These are phyloP conservation scores for Beauveria rudraprayagi DNA, from an alignment of 2,329 filamentous ascomycete genomes.

Conservation along the genomic window DNA sequence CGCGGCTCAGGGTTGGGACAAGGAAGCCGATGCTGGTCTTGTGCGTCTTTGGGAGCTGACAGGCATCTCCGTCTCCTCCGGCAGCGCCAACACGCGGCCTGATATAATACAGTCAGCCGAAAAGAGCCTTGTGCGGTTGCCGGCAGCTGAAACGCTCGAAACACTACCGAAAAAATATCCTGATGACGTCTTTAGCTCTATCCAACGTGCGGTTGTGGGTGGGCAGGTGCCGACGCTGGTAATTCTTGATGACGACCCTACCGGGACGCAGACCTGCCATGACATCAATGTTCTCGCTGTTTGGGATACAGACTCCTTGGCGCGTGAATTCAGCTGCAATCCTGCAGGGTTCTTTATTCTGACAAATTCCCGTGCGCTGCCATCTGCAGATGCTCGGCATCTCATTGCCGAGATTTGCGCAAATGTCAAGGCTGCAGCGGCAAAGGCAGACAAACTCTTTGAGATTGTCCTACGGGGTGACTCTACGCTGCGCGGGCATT, in stretches of 20 bases:
- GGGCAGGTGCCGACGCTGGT: slow-evolving; percentile 27
- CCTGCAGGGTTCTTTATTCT: slow-evolving; percentile 48
- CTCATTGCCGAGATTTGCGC: slow-evolving; percentile 41
- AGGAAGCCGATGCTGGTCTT: slow-evolving; percentile 27
- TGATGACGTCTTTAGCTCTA: slow-evolving; percentile 16
- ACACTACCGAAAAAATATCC: slow-evolving; percentile 18
- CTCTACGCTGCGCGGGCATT: slow-evolving; percentile 47
- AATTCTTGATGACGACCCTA: slow-evolving; percentile 47
- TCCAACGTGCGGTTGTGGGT: slow-evolving; percentile 14
- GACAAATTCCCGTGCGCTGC: slow-evolving; percentile 49
- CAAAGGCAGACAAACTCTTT: slow-evolving; percentile 30
- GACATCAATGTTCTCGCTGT: slow-evolving; percentile 46
- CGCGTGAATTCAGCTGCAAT: slow-evolving; percentile 32
- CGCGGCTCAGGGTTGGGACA: slow-evolving; percentile 23
- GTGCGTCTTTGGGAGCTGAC: slow-evolving; percentile 30
- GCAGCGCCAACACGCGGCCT: slow-evolving; percentile 3
- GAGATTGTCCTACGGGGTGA: slow-evolving; percentile 49
- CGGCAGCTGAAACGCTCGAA: slow-evolving; percentile 17
- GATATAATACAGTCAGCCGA: not conserved
- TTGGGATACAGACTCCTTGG: slow-evolving; percentile 40
- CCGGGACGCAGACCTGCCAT: slow-evolving; percentile 52
- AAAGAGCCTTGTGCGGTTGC: slow-evolving; percentile 3
- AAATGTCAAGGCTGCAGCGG: slow-evolving; percentile 39
- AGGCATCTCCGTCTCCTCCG: slow-evolving; percentile 17
- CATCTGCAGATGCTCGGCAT: slow-evolving; percentile 34